These are phyloP conservation scores for Ogataea hybrid DNA, from an alignment of 1,139 yeast genomes.

Conservation along the genomic window DNA sequence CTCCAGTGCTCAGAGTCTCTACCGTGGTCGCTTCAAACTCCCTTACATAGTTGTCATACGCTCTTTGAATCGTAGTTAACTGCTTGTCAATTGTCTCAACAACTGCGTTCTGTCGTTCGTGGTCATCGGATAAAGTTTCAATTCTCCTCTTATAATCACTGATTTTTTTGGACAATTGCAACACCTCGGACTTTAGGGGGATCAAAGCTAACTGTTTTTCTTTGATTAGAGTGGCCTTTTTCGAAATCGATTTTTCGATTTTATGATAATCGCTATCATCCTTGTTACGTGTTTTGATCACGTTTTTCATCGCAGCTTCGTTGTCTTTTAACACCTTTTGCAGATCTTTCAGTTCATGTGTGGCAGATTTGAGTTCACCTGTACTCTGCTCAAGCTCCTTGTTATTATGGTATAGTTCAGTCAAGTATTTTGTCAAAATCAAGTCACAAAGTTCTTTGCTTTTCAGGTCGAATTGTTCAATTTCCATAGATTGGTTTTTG, in stretches of 20 bases:
- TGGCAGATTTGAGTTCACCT: conserved; percentile 32
- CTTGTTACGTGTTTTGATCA: conserved; percentile 45
- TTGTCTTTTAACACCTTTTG: conserved; percentile 33
- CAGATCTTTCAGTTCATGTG: conserved; percentile 35
- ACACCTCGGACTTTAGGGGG: conserved; percentile 56
- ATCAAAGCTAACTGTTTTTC: conserved; percentile 48
- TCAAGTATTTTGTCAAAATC: conserved; percentile 51
- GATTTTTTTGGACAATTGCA: conserved; percentile 48
- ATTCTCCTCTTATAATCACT: conserved; percentile 49
- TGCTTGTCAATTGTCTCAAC: conserved; percentile 47
- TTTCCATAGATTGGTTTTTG: conserved; percentile 72
- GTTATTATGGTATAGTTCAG: conserved; percentile 69
- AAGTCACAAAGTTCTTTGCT: conserved; percentile 48
- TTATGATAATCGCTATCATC: conserved; percentile 37
- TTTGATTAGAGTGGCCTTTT: conserved; percentile 42
- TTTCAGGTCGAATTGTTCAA: conserved; percentile 62
- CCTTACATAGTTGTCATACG: conserved; percentile 40
- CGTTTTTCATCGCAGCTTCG: conserved; percentile 21
- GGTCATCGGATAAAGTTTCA: conserved; percentile 51
- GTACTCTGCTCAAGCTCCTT: conserved; percentile 38
- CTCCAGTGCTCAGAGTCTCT: conserved; percentile 46
- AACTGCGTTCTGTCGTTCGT: conserved; percentile 46
- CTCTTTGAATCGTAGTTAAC: conserved; percentile 45
- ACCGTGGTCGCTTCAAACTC: conserved; percentile 34
- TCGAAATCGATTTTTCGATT: conserved; percentile 34